Conservation (phyloP, 176 grass and related monocot genomes). For the Aegilops speltoides region DNA sequence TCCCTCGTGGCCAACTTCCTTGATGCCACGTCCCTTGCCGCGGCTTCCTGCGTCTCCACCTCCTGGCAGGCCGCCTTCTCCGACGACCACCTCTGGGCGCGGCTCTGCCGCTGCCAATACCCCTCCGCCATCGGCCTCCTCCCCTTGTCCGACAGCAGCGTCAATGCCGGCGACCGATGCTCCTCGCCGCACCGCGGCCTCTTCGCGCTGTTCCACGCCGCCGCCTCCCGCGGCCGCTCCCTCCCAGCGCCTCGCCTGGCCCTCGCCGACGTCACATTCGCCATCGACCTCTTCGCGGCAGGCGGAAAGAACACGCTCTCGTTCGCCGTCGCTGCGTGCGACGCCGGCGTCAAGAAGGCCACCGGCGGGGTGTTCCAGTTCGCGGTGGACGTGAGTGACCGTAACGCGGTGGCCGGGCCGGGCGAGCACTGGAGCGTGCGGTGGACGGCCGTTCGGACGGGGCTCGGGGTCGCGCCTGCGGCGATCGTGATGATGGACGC, state of each 20-base stretch:
- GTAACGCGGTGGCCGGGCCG: conserved; percentile 3
- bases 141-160: background rate
- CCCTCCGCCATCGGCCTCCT: conserved; percentile 47
- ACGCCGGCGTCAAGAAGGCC: background rate
- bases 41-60: conserved; percentile 67
- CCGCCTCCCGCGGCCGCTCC: conserved; percentile 11
- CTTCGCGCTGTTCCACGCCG: conserved; percentile 51
- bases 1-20: conserved; percentile 43
- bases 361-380: conserved; percentile 54
- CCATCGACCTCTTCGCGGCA: conserved; percentile 48
- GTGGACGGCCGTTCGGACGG: conserved; percentile 61
- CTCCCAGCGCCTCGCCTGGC: conserved; percentile 37
- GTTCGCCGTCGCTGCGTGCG: conserved; percentile 31
- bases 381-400: conserved; percentile 29
- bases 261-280: conserved; percentile 56
- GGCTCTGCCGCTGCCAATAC: conserved; percentile 54
- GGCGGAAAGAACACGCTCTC: conserved; percentile 30
- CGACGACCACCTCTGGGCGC: conserved; percentile 60
- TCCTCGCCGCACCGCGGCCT: conserved; percentile 38
- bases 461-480: background rate
- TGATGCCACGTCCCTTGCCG: conserved; percentile 54
- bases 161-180: background rate
- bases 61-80: conserved; percentile 61
- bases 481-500: conserved; percentile 65
- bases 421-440: conserved; percentile 36